Conservation (phyloP, 768 basidiomycete species). For the Leccinum variicolor region DNA sequence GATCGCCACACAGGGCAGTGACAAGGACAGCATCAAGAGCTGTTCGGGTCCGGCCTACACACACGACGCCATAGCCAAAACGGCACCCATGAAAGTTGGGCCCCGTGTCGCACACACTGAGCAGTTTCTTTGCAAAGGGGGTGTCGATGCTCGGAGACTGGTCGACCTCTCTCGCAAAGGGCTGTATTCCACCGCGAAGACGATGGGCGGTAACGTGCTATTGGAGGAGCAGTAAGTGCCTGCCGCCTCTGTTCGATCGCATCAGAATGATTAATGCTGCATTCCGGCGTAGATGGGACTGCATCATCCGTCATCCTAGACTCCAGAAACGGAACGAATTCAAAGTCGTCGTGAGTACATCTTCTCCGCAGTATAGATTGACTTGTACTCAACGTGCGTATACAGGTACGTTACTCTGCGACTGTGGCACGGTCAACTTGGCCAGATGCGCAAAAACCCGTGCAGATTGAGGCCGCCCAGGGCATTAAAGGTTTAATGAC, state of each 20-base stretch:
- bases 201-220: slow-evolving; percentile 36
- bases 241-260: slow-evolving; percentile 13
- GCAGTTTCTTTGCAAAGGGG: slow-evolving; percentile 33
- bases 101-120: slow-evolving; percentile 36
- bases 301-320: slow-evolving; percentile 31
- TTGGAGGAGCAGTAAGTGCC: slow-evolving; percentile 34
- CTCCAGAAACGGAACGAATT: slow-evolving; percentile 30
- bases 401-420: slow-evolving; percentile 34
- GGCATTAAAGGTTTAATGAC: slow-evolving; percentile 38
- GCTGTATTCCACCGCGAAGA: slow-evolving; percentile 30
- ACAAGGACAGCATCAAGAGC: slow-evolving; percentile 28
- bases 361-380: slow-evolving; percentile 4
- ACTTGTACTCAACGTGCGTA: slow-evolving; percentile 10
- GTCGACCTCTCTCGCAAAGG: slow-evolving; percentile 33
- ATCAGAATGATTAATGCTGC: slow-evolving; percentile 14
- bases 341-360: slow-evolving; percentile 31
- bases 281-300: slow-evolving; percentile 33
- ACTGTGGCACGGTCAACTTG: slow-evolving; percentile 34
- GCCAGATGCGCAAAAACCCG: slow-evolving; percentile 37
- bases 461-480: slow-evolving; percentile 33
- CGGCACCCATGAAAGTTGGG: slow-evolving; percentile 25
- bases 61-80: slow-evolving; percentile 22
- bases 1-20: slow-evolving; percentile 17
- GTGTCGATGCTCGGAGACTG: slow-evolving; percentile 33
- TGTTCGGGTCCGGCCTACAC: slow-evolving; percentile 34